Evolutionary conservation across 805 yeast genomes (phyloP), one percentile per base, ranked within the genome.

Genomic region (Priceomyces medius): DNA sequence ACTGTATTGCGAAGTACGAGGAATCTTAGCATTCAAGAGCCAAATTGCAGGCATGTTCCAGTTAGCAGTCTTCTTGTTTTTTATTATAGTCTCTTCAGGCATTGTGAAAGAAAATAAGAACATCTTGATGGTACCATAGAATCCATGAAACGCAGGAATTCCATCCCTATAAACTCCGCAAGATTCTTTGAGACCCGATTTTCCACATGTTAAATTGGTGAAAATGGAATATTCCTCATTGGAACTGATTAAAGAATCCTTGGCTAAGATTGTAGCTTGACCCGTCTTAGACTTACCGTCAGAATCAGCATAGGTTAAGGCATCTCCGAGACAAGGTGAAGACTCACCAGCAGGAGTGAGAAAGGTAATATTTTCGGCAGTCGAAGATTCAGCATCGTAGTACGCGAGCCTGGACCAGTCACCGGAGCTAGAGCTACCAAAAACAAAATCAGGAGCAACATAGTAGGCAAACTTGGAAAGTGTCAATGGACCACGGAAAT

Each of bases 161-260:
- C 80, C 89, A n/a, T 59, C 57, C 64, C 91, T 74, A 62, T 83
- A 85, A 36, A 83, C 87, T 53, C 90, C 90, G 68, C 91, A 85
- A 49, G 78, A 81, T 26, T 78, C 76, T 33, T 51, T 49, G 32
- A 61, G 48, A n/a, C 81, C 81, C 0, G 85, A 79, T 3, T 51
- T 55, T 9, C 69, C 81, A 64, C 91, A 85, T 9, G 76, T 53
- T 27, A 76, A 58, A 57, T 74, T 75, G 18, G 89, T 79, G 58
- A 75, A 79, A 42, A 84, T 80, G 32, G 71, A 64, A 55, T 66
- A 80, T 60, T 84, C 90, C 16, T 75, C 68, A 50, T 77, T 77
- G 12, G 89, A 83, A 27, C 61, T 54, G 41, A 85, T 62, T 37
- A 74, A 61, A 33, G 76, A 73, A 47, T 74, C 68, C 26, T 68